phyloP scores from a whole-genome alignment of 371 early-diverging fungal genomes.

The Nematocida displodere region DNA sequence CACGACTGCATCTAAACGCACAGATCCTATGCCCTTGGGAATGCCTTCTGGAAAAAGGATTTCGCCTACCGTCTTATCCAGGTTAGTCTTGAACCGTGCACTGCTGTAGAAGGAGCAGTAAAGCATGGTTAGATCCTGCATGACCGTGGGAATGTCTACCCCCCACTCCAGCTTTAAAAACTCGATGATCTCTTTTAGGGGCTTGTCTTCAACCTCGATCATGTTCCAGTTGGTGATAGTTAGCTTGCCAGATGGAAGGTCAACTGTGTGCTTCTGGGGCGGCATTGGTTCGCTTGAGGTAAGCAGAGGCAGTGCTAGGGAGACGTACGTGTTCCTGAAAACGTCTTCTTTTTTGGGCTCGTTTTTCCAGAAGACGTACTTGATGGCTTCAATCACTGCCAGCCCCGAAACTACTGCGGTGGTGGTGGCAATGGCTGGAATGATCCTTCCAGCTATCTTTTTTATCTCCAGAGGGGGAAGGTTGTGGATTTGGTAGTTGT shows the following conservation, averaged over 20 bases:
- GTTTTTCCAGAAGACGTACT: conserved; percentile 50
- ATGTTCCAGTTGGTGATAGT: conserved; percentile 86
- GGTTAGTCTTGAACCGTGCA: conserved; percentile 23
- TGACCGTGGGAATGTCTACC: conserved; percentile 84
- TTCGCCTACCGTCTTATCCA: conserved; percentile 29
- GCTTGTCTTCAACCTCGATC: conserved; percentile 79
- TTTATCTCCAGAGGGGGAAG: conserved; percentile 89
- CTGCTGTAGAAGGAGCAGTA: conserved; percentile 55
- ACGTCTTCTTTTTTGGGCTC: conserved; percentile 64
- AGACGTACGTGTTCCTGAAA: conserved; percentile 95
- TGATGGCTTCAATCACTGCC: conserved; percentile 78
- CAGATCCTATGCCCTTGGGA: conserved; percentile 18
- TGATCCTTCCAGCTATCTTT: conserved; percentile 98
- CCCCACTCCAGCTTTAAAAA: conserved; percentile 74
- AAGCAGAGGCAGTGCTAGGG: conserved; percentile 95
- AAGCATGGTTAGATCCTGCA: conserved; percentile 75
- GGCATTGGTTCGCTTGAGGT: conserved; percentile 93
- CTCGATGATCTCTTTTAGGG: conserved; percentile 79
- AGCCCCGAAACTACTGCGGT: conserved; percentile 96
- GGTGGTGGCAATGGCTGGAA: conserved; percentile 99
- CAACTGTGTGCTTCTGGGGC: conserved; percentile 67
- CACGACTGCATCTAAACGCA: conserved; percentile 30
- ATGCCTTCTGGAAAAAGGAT: conserved; percentile 39
- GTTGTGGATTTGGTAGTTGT: conserved; percentile 83
- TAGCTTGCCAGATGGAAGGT: conserved; percentile 72